Conservation (phyloP, 352 stramenopile genomes). For the Pseudoperonospora humuli region DNA sequence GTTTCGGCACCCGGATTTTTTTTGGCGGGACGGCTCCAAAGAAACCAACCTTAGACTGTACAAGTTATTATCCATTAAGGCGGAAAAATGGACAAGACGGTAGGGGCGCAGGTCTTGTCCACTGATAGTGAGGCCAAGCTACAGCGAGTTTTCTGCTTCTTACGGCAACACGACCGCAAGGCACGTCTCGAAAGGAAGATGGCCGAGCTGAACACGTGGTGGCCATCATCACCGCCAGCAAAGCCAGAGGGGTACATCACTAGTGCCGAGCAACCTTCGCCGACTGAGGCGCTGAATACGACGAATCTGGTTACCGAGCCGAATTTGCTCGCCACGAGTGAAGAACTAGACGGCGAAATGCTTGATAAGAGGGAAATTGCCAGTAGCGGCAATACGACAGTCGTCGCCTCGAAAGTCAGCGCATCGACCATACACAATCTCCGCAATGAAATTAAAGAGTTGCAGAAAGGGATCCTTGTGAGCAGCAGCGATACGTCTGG, state of each 20-base stretch:
- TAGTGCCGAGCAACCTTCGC: slow-evolving; percentile 4
- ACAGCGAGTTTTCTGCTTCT: too few relatives aligned
- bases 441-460: slow-evolving; percentile 35
- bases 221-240: too few relatives aligned
- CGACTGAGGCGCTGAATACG: slow-evolving; percentile 11
- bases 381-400: slow-evolving; percentile 3
- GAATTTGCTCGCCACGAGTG: slow-evolving; percentile 17
- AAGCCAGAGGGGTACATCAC: too few relatives aligned
- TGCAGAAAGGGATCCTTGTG: slow-evolving; percentile 36
- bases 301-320: slow-evolving; percentile 23
- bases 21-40: background rate
- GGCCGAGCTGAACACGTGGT: too few relatives aligned
- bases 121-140: too few relatives aligned
- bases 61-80: too few relatives aligned
- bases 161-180: too few relatives aligned
- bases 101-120: too few relatives aligned
- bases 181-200: too few relatives aligned
- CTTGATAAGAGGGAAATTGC: slow-evolving; percentile 1
- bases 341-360: slow-evolving; percentile 13
- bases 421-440: slow-evolving; percentile 15
- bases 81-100: too few relatives aligned
- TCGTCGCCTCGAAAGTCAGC: slow-evolving; percentile 3
- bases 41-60: background rate
- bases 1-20: background rate
- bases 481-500: slow-evolving; percentile 30